Evolutionary conservation across 106 monocot genomes (phyloP).

Genomic region (Chionographis japonica): DNA sequence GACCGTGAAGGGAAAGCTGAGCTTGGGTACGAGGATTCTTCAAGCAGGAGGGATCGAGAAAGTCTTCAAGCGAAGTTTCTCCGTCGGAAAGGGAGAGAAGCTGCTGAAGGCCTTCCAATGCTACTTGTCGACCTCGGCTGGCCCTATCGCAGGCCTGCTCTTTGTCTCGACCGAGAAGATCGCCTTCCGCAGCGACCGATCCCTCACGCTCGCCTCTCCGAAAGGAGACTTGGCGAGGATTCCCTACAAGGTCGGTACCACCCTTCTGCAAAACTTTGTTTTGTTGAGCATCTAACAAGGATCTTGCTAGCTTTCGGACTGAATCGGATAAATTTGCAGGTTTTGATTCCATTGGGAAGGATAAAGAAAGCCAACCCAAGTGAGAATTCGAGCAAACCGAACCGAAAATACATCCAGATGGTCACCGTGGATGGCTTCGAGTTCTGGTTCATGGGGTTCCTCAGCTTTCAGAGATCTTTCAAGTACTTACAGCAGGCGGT

Average conservation of each 20-base stretch:
- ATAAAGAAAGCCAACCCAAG: constrained; percentile 37
- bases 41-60: constrained; percentile 27
- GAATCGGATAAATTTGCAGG: constrained; percentile 20
- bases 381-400: constrained; percentile 36
- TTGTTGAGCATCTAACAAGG: too few relatives aligned
- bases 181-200: constrained; percentile 23
- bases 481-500: constrained; percentile 34
- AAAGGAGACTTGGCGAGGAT: constrained; percentile 15
- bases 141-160: constrained; percentile 33
- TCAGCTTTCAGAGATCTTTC: constrained; percentile 37
- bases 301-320: too few relatives aligned
- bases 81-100: constrained; percentile 28
- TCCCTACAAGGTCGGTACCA: constrained; percentile 21
- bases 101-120: constrained; percentile 36
- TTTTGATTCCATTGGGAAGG: constrained; percentile 36
- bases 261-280: too few relatives aligned
- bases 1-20: constrained; percentile 23
- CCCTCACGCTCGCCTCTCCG: constrained; percentile 16
- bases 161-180: constrained; percentile 32
- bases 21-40: constrained; percentile 15
- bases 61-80: constrained; percentile 25
- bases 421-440: constrained; percentile 57
- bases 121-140: constrained; percentile 34
- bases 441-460: constrained; percentile 71
- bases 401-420: constrained; percentile 60